Percentiles rank a stretch among this genome's conserved stretches.
Conservation (phyloP, 306 rosid species). For the Macrotyloma uniflorum region DNA sequence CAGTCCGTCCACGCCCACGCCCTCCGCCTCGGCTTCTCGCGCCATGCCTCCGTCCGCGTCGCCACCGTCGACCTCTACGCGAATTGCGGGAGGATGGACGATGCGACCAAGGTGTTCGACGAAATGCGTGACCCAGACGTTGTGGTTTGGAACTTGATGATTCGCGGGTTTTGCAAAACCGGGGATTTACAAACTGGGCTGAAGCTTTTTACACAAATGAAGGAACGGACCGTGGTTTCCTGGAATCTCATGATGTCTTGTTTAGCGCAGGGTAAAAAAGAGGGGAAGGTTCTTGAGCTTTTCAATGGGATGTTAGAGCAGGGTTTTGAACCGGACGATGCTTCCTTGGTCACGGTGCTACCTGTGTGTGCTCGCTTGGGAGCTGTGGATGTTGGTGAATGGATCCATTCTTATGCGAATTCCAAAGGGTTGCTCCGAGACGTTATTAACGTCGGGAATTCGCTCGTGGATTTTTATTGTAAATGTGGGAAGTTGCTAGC, state of each 20-base stretch:
- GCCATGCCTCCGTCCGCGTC: constrained; percentile 48
- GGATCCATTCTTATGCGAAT: constrained; percentile 60
- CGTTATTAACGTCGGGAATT: constrained; percentile 58
- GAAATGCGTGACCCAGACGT: constrained; percentile 58
- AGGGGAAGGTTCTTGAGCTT: constrained; percentile 56
- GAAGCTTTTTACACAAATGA: constrained; percentile 61
- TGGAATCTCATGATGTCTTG: constrained; percentile 84
- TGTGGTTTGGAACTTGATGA: constrained; percentile 77
- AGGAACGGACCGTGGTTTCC: constrained; percentile 60
- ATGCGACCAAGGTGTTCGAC: constrained; percentile 70
- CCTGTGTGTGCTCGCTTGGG: constrained; percentile 82
- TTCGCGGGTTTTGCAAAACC: constrained; percentile 67
- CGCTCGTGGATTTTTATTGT: constrained; percentile 70
- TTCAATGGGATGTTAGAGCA: constrained; percentile 61
- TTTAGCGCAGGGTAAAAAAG: constrained; percentile 50
- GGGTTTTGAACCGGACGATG: constrained; percentile 73
- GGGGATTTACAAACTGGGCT: constrained; percentile 60
- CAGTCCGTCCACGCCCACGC: constrained; percentile 52
- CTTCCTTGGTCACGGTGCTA: constrained; percentile 65
- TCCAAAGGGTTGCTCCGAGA: constrained; percentile 43
- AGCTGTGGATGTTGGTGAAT: constrained; percentile 60
- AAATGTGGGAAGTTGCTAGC: constrained; percentile 67
- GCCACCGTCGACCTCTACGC: constrained; percentile 64
- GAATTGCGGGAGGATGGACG: constrained; percentile 49
- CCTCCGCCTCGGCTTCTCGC: constrained; percentile 46